phyloP scores from a whole-genome alignment of 179 eudicot genomes.

The Monotropa hypopitys region DNA sequence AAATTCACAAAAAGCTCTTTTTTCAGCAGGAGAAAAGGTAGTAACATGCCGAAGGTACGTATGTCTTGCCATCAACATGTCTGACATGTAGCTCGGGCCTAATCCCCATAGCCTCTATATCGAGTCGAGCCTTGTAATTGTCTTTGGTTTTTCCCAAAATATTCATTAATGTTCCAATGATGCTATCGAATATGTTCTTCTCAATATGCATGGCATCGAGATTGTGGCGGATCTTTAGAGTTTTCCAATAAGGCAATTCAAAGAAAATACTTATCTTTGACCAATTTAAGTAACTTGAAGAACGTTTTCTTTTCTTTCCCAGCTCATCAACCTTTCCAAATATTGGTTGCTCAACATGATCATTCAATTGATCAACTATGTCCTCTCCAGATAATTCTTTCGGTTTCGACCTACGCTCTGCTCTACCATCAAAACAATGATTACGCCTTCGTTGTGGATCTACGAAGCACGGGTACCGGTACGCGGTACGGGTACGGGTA shows the following conservation, averaged over 20 bases:
- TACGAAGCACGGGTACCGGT: no score
- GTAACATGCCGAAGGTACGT: not conserved
- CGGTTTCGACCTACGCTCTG: not conserved
- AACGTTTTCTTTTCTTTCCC: not conserved
- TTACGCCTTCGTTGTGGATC: no score
- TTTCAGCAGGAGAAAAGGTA: not conserved
- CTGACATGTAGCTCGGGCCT: not conserved
- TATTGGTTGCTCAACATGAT: no score
- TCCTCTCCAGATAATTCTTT: not conserved
- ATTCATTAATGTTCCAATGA: not conserved
- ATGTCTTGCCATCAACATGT: not conserved
- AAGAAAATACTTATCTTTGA: not conserved
- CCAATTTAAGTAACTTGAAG: not conserved
- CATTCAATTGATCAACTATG: not conserved
- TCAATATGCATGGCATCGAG: conserved; percentile 4
- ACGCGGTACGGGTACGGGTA: no score
- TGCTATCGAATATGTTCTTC: not conserved
- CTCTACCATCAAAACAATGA: not conserved
- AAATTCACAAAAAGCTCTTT: not conserved
- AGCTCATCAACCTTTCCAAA: no score
- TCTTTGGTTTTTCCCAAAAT: not conserved
- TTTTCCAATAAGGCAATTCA: not conserved
- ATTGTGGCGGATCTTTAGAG: not conserved
- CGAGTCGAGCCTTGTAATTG: not conserved
- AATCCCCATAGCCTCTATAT: not conserved